A percentile compares a stretch with the other conserved stretches of the same genome.
These are phyloP conservation scores for Brettanomyces nanus DNA, from an alignment of 805 yeast species.

Conservation along the genomic window DNA sequence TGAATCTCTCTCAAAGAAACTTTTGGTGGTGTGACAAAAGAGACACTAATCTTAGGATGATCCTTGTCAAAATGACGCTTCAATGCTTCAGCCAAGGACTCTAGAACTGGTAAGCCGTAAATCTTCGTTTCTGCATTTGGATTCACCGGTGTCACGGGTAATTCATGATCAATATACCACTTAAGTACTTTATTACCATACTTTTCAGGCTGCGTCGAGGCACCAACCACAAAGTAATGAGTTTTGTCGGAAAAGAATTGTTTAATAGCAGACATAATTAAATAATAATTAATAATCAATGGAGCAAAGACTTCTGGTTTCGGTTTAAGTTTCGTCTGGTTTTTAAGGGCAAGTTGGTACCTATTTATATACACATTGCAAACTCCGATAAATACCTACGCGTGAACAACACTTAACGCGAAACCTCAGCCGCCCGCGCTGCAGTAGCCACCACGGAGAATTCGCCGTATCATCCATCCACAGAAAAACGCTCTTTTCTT, in stretches of 20 bases:
- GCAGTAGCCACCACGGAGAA: no score
- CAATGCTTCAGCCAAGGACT: not conserved
- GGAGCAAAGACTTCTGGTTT: no score
- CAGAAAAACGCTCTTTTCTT: no score
- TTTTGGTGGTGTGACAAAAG: constrained; percentile 70
- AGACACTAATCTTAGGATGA: constrained; percentile 23
- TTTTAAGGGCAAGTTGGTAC: no score
- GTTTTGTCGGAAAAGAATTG: constrained; percentile 7
- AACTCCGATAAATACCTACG: no score
- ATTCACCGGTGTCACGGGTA: constrained; percentile 62
- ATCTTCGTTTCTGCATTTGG: constrained; percentile 41
- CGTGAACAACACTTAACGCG: no score
- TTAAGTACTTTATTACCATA: constrained; percentile 61
- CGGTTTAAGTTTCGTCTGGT: no score
- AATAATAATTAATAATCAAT: no score
- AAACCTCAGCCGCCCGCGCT: no score
- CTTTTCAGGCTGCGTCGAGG: constrained; percentile 53
- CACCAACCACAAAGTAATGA: constrained; percentile 50
- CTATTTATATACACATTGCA: no score
- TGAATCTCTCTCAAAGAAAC: constrained; percentile 34
- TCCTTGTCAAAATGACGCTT: constrained; percentile 7
- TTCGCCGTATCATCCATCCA: no score
- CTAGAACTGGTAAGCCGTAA: not conserved
- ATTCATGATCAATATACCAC: constrained; percentile 54
- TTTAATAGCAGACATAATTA: constrained; percentile 2